Evolutionary conservation across 345 rosid genomes (phyloP), one percentile per base, ranked within the genome.

Genomic region (Noccaea bulbosa): DNA sequence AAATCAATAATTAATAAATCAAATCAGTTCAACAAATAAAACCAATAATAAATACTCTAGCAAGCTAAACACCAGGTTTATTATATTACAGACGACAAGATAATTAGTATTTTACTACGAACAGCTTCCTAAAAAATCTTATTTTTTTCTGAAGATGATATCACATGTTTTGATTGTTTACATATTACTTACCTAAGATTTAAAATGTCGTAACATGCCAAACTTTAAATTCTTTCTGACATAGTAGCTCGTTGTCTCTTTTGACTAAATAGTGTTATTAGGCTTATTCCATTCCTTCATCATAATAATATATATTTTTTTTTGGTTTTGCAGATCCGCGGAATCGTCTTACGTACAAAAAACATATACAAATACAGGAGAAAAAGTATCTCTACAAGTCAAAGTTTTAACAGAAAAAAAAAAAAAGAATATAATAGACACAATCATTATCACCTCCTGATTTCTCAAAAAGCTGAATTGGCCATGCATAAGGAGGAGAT

Each of bases 311-410:
- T 1, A 1, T 55, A 45, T 6, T 40, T 16, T 24, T 56, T 17
- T 17, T 17, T 17, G 20, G 64, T 17, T 47, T 56, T 45, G 55
- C 24, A 30, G 17, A 41, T 67, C 20, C 44, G 9, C 11, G 33
- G 34, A 32, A 41, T 12, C 2, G 70, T 45, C 45, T 35, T 51
- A 14, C 63, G 50, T 64, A 53, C 78, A 62, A 62, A 75, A 62
- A 75, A 54, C 69, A 74, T 74, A 67, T 59, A 73, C 77, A 12
- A n/a, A 67, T 15, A 52, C 50, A 52, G 4, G 73, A 74, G 69
- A 67, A 35, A 35, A 53, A 39, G 63, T 34, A 8, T 61, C 49
- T 61, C 69, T 68, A 67, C 69, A 51, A 45, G 50, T 60, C 73
- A 67, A 51, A 46, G 56, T n/a, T n/a, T 22, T 59, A 65, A 65